phyloP scores from a whole-genome alignment of 2,329 filamentous ascomycete genomes.

The Penicillium griseofulvum region DNA sequence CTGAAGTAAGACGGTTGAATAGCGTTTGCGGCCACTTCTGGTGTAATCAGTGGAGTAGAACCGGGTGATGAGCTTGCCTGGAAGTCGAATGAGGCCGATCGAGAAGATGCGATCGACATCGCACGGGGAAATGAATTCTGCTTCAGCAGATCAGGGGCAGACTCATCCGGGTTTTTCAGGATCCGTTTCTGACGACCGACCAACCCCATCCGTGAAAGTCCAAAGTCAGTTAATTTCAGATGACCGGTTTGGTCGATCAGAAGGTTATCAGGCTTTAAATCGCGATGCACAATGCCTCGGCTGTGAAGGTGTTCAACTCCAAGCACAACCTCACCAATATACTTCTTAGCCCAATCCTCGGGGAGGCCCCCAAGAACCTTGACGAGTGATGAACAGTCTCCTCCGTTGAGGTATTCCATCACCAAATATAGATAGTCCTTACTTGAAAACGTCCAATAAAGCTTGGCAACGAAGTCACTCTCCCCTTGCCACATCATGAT shows the following conservation, averaged over 20 bases:
- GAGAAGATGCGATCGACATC: slow-evolving; percentile 81
- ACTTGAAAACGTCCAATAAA: slow-evolving; percentile 99
- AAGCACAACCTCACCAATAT: slow-evolving; percentile 92
- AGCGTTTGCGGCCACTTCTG: slow-evolving; percentile 65
- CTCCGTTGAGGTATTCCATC: slow-evolving; percentile 98
- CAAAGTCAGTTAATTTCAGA: slow-evolving; percentile 95
- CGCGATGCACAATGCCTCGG: slow-evolving; percentile 91
- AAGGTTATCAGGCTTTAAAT: slow-evolving; percentile 94
- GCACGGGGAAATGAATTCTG: slow-evolving; percentile 86
- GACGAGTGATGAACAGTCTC: slow-evolving; percentile 93
- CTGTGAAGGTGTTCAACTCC: slow-evolving; percentile 94
- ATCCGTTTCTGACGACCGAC: slow-evolving; percentile 95
- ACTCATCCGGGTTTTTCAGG: slow-evolving; percentile 72
- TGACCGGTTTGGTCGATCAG: slow-evolving; percentile 96
- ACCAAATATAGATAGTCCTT: slow-evolving; percentile 98
- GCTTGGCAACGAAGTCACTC: slow-evolving; percentile 96
- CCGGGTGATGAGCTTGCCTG: slow-evolving; percentile 76
- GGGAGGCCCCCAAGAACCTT: slow-evolving; percentile 88
- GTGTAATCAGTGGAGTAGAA: slow-evolving; percentile 82
- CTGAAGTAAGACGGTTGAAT: slow-evolving; percentile 92
- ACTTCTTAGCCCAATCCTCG: slow-evolving; percentile 98
- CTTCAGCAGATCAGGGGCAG: slow-evolving; percentile 88
- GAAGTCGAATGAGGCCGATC: slow-evolving; percentile 90
- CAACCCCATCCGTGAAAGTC: slow-evolving; percentile 92
- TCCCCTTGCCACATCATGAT: slow-evolving; percentile 99